Evolutionary conservation across 2,329 filamentous ascomycete genomes (phyloP).

Genomic region (Acrocalymma vagum): DNA sequence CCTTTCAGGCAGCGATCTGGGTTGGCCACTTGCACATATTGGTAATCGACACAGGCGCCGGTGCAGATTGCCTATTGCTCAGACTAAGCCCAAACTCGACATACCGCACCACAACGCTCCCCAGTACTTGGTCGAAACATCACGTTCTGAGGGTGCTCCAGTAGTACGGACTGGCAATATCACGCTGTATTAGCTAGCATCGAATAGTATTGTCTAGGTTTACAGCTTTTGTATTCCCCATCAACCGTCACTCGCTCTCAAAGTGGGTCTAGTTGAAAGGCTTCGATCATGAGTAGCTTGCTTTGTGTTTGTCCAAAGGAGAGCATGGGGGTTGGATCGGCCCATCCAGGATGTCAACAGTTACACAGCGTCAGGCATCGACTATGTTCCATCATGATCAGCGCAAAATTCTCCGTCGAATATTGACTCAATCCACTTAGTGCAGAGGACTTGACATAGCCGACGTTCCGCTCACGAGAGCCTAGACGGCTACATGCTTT

Average conservation of each 20-base stretch:
- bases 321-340: conserved; percentile 9
- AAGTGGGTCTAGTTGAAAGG: background rate
- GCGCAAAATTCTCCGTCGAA: conserved; percentile 23
- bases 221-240: background rate
- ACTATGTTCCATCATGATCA: conserved; percentile 23
- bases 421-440: conserved; percentile 22
- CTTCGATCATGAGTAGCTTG: conserved; percentile 11
- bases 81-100: conserved; percentile 1
- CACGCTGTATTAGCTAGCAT: background rate
- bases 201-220: background rate
- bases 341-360: conserved; percentile 11
- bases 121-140: conserved; percentile 3
- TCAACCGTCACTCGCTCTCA: background rate
- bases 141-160: conserved; percentile 2
- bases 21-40: conserved; percentile 10
- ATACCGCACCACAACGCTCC: conserved; percentile 5
- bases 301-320: conserved; percentile 20
- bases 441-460: conserved; percentile 3
- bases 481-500: conserved; percentile 2
- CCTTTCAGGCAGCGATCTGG: too few relatives aligned
- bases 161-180: conserved; percentile 1
- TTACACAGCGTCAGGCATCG: conserved; percentile 31
- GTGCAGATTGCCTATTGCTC: conserved; percentile 3
- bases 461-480: background rate
- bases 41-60: too few relatives aligned